Evolutionary conservation across 345 rosid species (phyloP).

Genomic region (Aurinia saxatilis): DNA sequence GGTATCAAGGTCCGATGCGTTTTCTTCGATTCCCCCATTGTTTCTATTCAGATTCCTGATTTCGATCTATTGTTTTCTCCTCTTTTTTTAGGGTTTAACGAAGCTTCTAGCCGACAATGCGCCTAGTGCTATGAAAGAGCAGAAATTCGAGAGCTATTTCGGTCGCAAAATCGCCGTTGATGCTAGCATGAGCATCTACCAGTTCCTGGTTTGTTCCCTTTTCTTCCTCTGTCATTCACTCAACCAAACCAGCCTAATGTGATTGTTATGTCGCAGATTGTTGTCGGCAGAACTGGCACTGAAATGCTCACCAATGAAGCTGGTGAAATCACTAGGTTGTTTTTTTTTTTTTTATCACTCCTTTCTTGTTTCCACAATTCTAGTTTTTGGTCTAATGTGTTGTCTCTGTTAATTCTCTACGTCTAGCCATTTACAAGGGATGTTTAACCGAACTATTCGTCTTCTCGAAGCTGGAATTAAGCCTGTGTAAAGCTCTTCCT

Average conservation of each 20-base stretch:
- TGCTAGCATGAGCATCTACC: slow-evolving; percentile 99
- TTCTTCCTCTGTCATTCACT: too few species aligned
- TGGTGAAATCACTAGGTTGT: slow-evolving; percentile 91
- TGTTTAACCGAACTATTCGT: slow-evolving; percentile 87
- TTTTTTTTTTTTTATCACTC: too few species aligned
- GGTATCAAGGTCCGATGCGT: slow-evolving; percentile 26
- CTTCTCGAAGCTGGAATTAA: slow-evolving; percentile 95
- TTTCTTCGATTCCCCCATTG: background rate
- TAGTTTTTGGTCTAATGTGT: background rate
- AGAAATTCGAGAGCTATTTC: slow-evolving; percentile 83
- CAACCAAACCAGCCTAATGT: too few species aligned
- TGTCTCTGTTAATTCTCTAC: background rate
- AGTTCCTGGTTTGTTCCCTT: slow-evolving; percentile 78
- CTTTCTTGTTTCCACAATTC: background rate
- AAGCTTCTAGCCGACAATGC: slow-evolving; percentile 95
- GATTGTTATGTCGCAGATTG: slow-evolving; percentile 49
- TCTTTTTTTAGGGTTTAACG: slow-evolving; percentile 90
- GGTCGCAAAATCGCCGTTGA: slow-evolving; percentile 93
- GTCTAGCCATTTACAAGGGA: slow-evolving; percentile 84
- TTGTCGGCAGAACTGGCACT: slow-evolving; percentile 83
- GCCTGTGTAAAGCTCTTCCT: slow-evolving; percentile 58
- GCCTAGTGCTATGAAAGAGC: slow-evolving; percentile 83
- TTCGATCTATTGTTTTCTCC: slow-evolving; percentile 11
- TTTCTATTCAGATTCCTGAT: background rate
- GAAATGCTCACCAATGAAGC: slow-evolving; percentile 94